Base-by-base conservation (phyloP, 2,329 filamentous ascomycete genomes). In the Aspergillus sojae region DNA sequence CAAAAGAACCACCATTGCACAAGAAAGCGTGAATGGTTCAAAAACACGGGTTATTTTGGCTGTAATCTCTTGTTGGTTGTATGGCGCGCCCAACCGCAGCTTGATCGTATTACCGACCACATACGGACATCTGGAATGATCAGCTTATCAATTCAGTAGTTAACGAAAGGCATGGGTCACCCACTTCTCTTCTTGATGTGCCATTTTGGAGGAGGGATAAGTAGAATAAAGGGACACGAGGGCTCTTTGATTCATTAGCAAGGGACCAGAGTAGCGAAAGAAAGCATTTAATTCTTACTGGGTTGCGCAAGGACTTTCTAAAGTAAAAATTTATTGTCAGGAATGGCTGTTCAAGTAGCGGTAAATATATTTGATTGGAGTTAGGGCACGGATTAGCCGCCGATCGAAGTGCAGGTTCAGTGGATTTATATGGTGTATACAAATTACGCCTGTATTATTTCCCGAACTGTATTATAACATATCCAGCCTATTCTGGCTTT, bases 1-100 rank as follows among this genome's bases (percentile, higher is more conserved):
- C n/a, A 63, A 14, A 26, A 56, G 32, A 61, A 67, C 58, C 26
- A 67, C 16, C 62, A 70, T 62, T 14, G 58, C 58, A 61, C 36
- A 68, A 11, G 68, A 70, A 19, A 68, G 62, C 3, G 63, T 63
- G 57, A 69, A 66, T 32, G 63, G 65, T 39, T 69, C 64, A 46
- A 68, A 68, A 26, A 67, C 34, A 28, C 63, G 39, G 28, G 64
- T 60, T 36, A 67, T 65, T 36, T 5, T 65, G 43, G 57, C 63
- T 23, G 58, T 30, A 14, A 11, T 32, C 19, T 36, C 23, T 32
- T 55, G 28, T 32, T 34, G 26, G 11, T 52, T 1, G 48, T 21
- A 11, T 57, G 52, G n/a, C 6, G 14, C 34, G 5, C 58, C 43
- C 28, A 67, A 5, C 21, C 60, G 54, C 11, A 67, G 4, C 1